Base-by-base conservation (phyloP, 305 asterid species). In the Rubia tinctorum region DNA sequence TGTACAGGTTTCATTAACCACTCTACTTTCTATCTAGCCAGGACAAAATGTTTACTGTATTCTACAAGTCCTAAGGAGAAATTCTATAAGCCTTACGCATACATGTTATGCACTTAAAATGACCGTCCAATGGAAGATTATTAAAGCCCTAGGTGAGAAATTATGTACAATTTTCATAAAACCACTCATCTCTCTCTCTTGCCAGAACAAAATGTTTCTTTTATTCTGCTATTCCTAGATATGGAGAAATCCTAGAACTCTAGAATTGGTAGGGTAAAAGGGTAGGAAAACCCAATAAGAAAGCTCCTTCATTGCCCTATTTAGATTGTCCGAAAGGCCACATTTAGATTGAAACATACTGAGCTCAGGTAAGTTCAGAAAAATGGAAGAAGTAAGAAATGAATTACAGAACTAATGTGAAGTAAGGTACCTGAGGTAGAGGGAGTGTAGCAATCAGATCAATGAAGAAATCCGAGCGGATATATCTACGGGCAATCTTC, bases 381-480 rank as follows among this genome's bases (percentile, higher is more conserved):
- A 76, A 70, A 20, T 62, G 20, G 20, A 47, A 39, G 59, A 67
- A 20, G 39, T 43, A 37, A 23, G 39, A 25, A 15, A 59, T 44
- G 17, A 6, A 25, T 25, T 34, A 13, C 17, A 44, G 37, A n/a
- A 45, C 5, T 43, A 45, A 66, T 42, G 69, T 56, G 8, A 71
- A n/a, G 58, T 64, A 23, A 55, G 75, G 75, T 85, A 93, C 98
- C 98, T 93, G 98, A 69, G 98, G 98, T 65, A 93, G 83, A 80
- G 98, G 98, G 76, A 93, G 84, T 56, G 92, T 89, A 4, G 98
- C 98, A 69, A 93, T 77, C 42, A 93, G 84, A 86, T 93, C 98
- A 71, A 93, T 79, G 78, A 91, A 87, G 81, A 93, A 91, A 77
- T 87, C 97, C 0, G 98, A 78, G 82, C 81, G 88, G 47, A 93